These are phyloP conservation scores for Fusarium pseudocircinatum DNA, from an alignment of 2,329 filamentous ascomycete genomes.

Conservation along the genomic window DNA sequence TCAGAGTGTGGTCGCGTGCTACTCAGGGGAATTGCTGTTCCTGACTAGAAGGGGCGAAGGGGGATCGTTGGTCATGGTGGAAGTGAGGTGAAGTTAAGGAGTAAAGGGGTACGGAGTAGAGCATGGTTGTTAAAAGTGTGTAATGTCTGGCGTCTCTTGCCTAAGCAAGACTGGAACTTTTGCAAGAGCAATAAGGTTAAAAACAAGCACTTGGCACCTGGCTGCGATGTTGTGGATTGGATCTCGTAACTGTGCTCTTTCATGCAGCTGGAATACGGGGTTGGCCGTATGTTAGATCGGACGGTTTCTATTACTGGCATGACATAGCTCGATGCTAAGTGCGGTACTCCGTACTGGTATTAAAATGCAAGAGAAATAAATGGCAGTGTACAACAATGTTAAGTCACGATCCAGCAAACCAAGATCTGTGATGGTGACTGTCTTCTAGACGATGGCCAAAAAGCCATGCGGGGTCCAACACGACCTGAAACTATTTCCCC, in stretches of 20 bases:
- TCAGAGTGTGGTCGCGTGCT: background rate
- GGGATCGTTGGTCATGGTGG: background rate
- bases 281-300: background rate
- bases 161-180: background rate
- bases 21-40: background rate
- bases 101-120: background rate
- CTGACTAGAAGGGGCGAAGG: rapidly evolving
- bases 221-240: too few relatives aligned
- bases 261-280: background rate
- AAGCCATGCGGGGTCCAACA: background rate
- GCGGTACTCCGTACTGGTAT: too few relatives aligned
- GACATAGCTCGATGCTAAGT: too few relatives aligned
- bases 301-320: background rate
- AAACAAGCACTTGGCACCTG: background rate
- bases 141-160: too few relatives aligned
- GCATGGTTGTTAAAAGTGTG: rapidly evolving
- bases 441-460: rapidly evolving
- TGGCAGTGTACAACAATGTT: too few relatives aligned
- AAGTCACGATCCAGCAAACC: too few relatives aligned
- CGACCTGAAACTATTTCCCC: rapidly evolving
- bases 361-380: background rate
- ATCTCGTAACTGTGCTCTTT: background rate
- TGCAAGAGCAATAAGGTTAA: background rate
- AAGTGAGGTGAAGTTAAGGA: background rate
- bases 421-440: rapidly evolving